Evolutionary conservation across 306 rosid species (phyloP).

Genomic region (Echinosophora koreensis): DNA sequence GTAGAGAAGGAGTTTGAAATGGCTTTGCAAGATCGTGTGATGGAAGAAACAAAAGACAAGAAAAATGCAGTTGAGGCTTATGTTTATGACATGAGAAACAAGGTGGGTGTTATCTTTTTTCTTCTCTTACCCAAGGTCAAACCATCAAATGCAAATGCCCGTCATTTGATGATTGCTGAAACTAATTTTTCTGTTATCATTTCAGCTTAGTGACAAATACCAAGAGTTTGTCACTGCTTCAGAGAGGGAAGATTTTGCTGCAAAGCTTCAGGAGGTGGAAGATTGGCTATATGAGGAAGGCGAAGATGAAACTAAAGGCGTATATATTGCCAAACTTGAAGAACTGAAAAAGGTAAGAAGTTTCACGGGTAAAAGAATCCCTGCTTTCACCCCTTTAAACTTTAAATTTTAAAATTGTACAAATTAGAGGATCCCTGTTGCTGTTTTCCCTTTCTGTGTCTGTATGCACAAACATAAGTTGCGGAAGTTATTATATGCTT

Average conservation of each 20-base stretch:
- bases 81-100: constrained; percentile 95
- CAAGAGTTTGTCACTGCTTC: constrained; percentile 79
- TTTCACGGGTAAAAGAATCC: neutral
- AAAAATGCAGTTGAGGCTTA: constrained; percentile 96
- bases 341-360: constrained; percentile 77
- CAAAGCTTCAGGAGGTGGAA: constrained; percentile 84
- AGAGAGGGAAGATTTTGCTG: constrained; percentile 70
- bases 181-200: constrained; percentile 35
- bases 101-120: constrained; percentile 56
- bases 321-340: constrained; percentile 91
- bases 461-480: neutral
- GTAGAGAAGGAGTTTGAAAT: constrained; percentile 92
- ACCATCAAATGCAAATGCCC: constrained; percentile 6
- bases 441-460: neutral
- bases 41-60: constrained; percentile 98
- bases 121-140: neutral
- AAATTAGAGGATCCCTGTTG: neutral
- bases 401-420: neutral
- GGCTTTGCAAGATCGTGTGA: constrained; percentile 97
- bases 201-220: constrained; percentile 81
- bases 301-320: constrained; percentile 97
- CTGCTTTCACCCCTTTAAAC: neutral
- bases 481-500: neutral
- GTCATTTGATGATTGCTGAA: constrained; percentile 16
- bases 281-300: constrained; percentile 97